Percentiles rank a stretch among this genome's conserved stretches.
Conservation (phyloP, 768 basidiomycete species). For the Naganishia randhawae region DNA sequence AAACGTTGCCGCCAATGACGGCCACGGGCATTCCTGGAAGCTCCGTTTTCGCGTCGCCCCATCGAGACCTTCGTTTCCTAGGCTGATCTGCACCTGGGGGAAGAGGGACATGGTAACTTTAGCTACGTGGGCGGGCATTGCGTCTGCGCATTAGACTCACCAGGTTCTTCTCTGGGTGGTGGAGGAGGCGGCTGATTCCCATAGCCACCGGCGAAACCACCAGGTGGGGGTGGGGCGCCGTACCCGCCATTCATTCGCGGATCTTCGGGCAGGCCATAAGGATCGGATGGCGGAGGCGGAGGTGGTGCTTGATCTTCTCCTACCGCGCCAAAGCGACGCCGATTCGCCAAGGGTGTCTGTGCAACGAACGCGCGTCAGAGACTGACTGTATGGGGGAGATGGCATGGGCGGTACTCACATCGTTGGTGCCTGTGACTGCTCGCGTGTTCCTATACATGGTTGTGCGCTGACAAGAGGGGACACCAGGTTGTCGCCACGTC, state of each 20-base stretch:
- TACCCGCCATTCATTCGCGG: conserved; percentile 25
- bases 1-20: conserved; percentile 83
- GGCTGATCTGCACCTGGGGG: conserved; percentile 62
- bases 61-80: conserved; percentile 92
- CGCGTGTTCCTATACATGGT: conserved; percentile 25
- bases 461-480: not conserved
- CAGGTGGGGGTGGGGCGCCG: conserved; percentile 34
- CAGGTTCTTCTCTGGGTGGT: conserved; percentile 63
- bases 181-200: conserved; percentile 57
- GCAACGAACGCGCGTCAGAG: conserved; percentile 51
- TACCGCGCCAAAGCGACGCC: conserved; percentile 86
- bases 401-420: conserved; percentile 56
- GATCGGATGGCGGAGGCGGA: conserved; percentile 69
- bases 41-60: conserved; percentile 82
- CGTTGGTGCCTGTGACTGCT: conserved; percentile 88
- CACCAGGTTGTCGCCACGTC: not conserved
- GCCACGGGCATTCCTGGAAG: conserved; percentile 83
- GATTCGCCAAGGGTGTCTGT: conserved; percentile 68
- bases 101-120: not conserved
- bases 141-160: conserved; percentile 64
- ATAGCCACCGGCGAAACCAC: conserved; percentile 40
- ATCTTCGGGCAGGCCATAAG: conserved; percentile 25
- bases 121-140: not conserved
- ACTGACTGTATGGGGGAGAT: conserved; percentile 28
- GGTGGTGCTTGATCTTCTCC: conserved; percentile 76